Evolutionary conservation across 352 stramenopile genomes (phyloP).

Genomic region (Pythium phragmitis): DNA sequence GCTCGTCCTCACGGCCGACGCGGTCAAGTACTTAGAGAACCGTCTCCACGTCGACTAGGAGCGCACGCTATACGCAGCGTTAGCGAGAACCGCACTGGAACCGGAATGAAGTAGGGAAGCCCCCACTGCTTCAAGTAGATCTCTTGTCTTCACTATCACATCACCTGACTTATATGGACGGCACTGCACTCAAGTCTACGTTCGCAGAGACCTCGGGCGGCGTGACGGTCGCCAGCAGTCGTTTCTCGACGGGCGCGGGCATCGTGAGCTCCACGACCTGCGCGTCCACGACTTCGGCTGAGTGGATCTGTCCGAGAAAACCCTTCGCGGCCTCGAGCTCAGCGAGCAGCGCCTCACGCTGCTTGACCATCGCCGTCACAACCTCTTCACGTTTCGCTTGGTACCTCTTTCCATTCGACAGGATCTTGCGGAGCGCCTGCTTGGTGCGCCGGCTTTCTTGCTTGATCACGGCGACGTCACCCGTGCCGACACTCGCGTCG

Average conservation of each 20-base stretch:
- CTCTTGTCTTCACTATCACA: background rate
- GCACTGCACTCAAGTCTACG: slow-evolving; percentile 48
- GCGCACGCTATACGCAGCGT: background rate
- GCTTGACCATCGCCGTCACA: slow-evolving; percentile 63
- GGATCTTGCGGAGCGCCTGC: slow-evolving; percentile 50
- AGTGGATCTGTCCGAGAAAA: slow-evolving; percentile 69
- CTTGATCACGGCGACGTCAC: slow-evolving; percentile 60
- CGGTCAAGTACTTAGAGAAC: slow-evolving; percentile 87
- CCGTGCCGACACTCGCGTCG: slow-evolving; percentile 25
- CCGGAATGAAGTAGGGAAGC: background rate
- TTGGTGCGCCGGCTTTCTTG: slow-evolving; percentile 58
- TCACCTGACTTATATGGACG: slow-evolving; percentile 40
- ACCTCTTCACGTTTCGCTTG: slow-evolving; percentile 57
- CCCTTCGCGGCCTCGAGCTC: slow-evolving; percentile 72
- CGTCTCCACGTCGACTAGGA: slow-evolving; percentile 79
- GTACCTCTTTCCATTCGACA: slow-evolving; percentile 53
- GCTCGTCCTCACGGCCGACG: slow-evolving; percentile 81
- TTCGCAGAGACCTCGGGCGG: slow-evolving; percentile 37
- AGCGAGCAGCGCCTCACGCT: slow-evolving; percentile 58
- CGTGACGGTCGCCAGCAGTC: slow-evolving; percentile 59
- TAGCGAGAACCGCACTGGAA: background rate
- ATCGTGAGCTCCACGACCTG: slow-evolving; percentile 46
- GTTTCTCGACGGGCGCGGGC: slow-evolving; percentile 60
- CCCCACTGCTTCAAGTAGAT: background rate
- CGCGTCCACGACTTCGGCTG: slow-evolving; percentile 37